These are phyloP conservation scores for Aspergillus neoniger DNA, from an alignment of 2,329 filamentous ascomycete species.

Conservation along the genomic window DNA sequence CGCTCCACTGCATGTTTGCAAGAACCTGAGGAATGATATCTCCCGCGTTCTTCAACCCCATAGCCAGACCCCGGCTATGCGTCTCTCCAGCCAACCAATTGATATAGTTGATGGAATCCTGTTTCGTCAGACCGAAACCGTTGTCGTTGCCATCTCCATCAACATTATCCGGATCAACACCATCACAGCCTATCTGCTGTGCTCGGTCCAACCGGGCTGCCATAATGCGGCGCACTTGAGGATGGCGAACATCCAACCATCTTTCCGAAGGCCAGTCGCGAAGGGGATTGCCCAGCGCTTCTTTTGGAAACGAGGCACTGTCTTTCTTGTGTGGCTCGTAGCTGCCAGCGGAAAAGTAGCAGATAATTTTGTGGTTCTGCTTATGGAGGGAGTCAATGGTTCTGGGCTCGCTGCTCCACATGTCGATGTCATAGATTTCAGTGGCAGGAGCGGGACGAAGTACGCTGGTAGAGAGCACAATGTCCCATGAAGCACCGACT, in stretches of 20 bases:
- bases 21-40: slow-evolving; percentile 57
- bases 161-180: slow-evolving; percentile 71
- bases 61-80: slow-evolving; percentile 55
- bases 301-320: slow-evolving; percentile 59
- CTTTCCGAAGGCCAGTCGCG: slow-evolving; percentile 67
- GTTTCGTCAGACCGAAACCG: slow-evolving; percentile 59
- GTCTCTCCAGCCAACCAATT: slow-evolving; percentile 62
- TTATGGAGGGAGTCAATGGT: slow-evolving; percentile 53
- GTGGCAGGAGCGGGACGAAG: slow-evolving; percentile 52
- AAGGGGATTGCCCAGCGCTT: slow-evolving; percentile 51
- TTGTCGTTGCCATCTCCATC: slow-evolving; percentile 67
- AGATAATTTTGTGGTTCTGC: slow-evolving; percentile 64
- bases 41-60: slow-evolving; percentile 70
- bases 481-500: slow-evolving; percentile 61
- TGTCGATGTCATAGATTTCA: slow-evolving; percentile 62
- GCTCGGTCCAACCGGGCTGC: slow-evolving; percentile 60
- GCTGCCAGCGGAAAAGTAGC: slow-evolving; percentile 73
- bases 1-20: slow-evolving; percentile 61
- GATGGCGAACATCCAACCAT: slow-evolving; percentile 63
- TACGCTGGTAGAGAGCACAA: slow-evolving; percentile 52
- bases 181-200: slow-evolving; percentile 63
- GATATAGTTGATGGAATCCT: slow-evolving; percentile 61
- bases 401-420: slow-evolving; percentile 54
- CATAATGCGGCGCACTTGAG: slow-evolving; percentile 65
- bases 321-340: slow-evolving; percentile 63